Percentiles rank a stretch among this genome's conserved stretches.
Evolutionary conservation across 805 yeast genomes (phyloP).

Genomic region (Teunomyces stri): DNA sequence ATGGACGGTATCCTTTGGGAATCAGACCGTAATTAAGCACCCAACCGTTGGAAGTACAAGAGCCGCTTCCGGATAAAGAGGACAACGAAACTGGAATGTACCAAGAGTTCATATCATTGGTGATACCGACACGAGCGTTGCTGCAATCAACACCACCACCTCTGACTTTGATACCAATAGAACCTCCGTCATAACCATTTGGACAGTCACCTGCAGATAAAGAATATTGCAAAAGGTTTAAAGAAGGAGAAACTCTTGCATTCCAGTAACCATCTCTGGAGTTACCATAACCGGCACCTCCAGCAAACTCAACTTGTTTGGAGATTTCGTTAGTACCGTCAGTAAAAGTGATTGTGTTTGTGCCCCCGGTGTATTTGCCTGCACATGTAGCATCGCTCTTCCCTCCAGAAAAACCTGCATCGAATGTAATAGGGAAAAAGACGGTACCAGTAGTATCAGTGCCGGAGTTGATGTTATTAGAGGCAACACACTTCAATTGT

Average conservation of each 20-base stretch:
- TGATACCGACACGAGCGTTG: conserved; percentile 16
- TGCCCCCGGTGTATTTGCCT: conserved; percentile 15
- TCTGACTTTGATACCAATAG: conserved; percentile 16
- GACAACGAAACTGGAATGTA: conserved; percentile 11
- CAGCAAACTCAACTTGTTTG: conserved; percentile 4
- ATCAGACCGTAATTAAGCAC: conserved; percentile 14
- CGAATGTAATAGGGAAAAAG: conserved; percentile 22
- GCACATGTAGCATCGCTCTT: conserved; percentile 17
- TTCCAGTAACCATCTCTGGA: not conserved
- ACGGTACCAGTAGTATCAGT: conserved; percentile 8
- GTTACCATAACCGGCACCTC: not conserved
- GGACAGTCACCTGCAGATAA: conserved; percentile 16
- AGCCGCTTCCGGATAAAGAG: conserved; percentile 6
- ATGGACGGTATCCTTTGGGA: conserved; percentile 30
- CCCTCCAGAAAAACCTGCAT: conserved; percentile 8
- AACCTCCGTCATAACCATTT: conserved; percentile 20
- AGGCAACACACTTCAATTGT: conserved; percentile 9
- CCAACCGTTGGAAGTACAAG: conserved; percentile 13
- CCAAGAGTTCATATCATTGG: conserved; percentile 23
- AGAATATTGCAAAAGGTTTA: conserved; percentile 8
- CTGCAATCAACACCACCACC: conserved; percentile 19
- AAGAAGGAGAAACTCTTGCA: conserved; percentile 11
- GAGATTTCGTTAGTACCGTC: conserved; percentile 12
- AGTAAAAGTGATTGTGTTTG: conserved; percentile 16
- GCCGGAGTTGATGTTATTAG: not conserved